Base-by-base conservation (phyloP, 495 filamentous ascomycete species). In the Xylaria flabelliformis region DNA sequence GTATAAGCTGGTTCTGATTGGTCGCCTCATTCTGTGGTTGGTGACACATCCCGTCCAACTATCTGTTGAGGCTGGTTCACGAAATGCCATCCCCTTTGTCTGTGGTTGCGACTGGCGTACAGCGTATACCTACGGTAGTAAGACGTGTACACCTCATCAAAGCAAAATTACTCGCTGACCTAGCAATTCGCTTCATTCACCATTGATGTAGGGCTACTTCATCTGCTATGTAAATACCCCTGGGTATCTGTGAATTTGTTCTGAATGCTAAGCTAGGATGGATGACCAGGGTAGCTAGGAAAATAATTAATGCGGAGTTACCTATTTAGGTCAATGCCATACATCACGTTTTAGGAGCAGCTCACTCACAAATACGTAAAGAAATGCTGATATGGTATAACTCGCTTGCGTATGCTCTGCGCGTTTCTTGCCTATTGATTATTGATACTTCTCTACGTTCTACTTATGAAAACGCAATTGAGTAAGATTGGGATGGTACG, bases 21-120 rank as follows among this genome's bases (percentile, higher is more conserved):
- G 70, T 51, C 70, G 70, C 70, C 70, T 72, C 63, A 67, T 59
- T 64, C 39, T 46, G 61, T 56, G 62, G 41, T 64, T 65, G 62
- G 62, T 50, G 63, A 66, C 51, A 61, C 63, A 39, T 72, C 53
- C 51, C 61, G 41, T 64, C 46, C 68, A 70, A 62, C 68, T 63
- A 32, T 62, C 68, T 39, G 19, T 24, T 46, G 58, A 64, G 68
- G 68, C 68, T 70, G 44, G 44, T 51, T 53, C 58, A 67, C 36
- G 61, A n/a, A 8, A 64, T 29, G 36, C 32, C 32, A 61, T 21
- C 39, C 61, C 61, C 36, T 39, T 39, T 64, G 36, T 7, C 61
- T 26, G 26, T 56, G 24, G 53, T 56, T 24, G 12, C 44, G 34
- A 36, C 34, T 61, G 4, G 32, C 19, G 58, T 61, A 24, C 58